Percentiles rank a stretch among this genome's conserved stretches.
phyloP scores from a whole-genome alignment of 2,329 filamentous ascomycete genomes.

The Colletotrichum spaethianum region DNA sequence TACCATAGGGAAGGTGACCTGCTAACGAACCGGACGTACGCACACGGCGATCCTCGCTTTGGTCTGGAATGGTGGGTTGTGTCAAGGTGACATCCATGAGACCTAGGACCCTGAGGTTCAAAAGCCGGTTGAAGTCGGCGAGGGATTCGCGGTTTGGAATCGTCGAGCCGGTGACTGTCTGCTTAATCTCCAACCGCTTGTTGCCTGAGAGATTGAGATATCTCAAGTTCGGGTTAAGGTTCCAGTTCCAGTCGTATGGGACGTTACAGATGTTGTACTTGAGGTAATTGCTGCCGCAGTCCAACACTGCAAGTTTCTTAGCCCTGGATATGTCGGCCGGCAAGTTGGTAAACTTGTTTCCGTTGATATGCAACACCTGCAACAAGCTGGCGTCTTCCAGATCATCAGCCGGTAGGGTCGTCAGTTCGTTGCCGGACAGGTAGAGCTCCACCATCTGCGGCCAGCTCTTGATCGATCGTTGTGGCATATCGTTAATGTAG shows the following conservation, averaged over 20 bases:
- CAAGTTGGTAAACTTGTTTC: slow-evolving; percentile 96
- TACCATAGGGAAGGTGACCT: slow-evolving; percentile 92
- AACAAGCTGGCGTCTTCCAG: slow-evolving; percentile 90
- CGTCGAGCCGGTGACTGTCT: slow-evolving; percentile 68
- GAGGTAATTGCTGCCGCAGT: slow-evolving; percentile 93
- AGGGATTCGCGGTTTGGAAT: slow-evolving; percentile 77
- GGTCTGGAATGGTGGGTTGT: slow-evolving; percentile 92
- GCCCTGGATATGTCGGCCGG: slow-evolving; percentile 96
- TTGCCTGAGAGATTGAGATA: slow-evolving; percentile 98
- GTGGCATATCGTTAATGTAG: slow-evolving; percentile 91
- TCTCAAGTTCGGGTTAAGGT: slow-evolving; percentile 94
- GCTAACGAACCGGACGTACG: slow-evolving; percentile 96
- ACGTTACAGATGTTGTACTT: slow-evolving; percentile 99
- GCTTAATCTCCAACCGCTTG: slow-evolving; percentile 92
- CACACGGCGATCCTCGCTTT: slow-evolving; percentile 94
- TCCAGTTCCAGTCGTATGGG: slow-evolving; percentile 99
- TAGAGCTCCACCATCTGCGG: slow-evolving; percentile 92
- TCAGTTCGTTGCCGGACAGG: slow-evolving; percentile 94
- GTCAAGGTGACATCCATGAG: slow-evolving; percentile 98
- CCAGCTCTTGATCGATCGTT: slow-evolving; percentile 90
- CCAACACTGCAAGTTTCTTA: slow-evolving; percentile 89
- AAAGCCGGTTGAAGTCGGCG: slow-evolving; percentile 90
- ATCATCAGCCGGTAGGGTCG: slow-evolving; percentile 92
- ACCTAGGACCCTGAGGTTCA: slow-evolving; percentile 88
- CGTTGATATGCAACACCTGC: slow-evolving; percentile 94